Base-by-base conservation (phyloP, 768 basidiomycete species). In the Termitomyces sp. region DNA sequence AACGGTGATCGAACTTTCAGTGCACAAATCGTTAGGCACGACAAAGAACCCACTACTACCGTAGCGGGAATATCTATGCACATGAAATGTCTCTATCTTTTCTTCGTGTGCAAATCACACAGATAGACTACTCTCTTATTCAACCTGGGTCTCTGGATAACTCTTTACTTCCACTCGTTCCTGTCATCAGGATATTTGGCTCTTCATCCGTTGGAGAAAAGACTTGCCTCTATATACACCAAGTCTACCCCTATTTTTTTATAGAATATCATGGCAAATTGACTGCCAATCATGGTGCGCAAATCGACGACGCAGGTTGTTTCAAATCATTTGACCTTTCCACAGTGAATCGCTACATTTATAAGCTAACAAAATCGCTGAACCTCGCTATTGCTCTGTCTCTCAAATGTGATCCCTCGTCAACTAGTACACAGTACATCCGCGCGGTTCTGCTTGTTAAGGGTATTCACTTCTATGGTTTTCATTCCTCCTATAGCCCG, bases 381-480 rank as follows among this genome's bases (percentile, higher is more conserved):
- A 93, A 98, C 68, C 85, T 90, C 67, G 95, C 95, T 1, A 85
- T 98, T 65, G 88, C 90, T 1, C 74, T 94, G 50, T 92, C 93
- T 4, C 73, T 94, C 66, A 89, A 88, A 68, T 87, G 87, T 32
- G 85, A 91, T 59, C 90, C 89, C 0, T 69, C 80, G 9, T 84
- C 84, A 1, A 73, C 76, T 6, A 81, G 77, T 49, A 82, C 85
- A 18, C 84, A 83, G 66, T 89, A 81, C 69, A 79, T 92, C 61
- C 90, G 92, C 15, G 88, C 88, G 24, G 82, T 97, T 44, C 71
- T 93, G 51, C 80, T 96, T 55, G 92, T 95, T 64, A 98, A 98
- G 75, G 97, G 94, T n/a, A 78, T 94, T 18, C 89, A 91, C 69
- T 97, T 98, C 74, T 98, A 98, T 74, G 96, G 97, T 9, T 98